A percentile compares a stretch with the other conserved stretches of the same genome.
Evolutionary conservation across 2,329 filamentous ascomycete species (phyloP).

Genomic region (Claviceps sp.): DNA sequence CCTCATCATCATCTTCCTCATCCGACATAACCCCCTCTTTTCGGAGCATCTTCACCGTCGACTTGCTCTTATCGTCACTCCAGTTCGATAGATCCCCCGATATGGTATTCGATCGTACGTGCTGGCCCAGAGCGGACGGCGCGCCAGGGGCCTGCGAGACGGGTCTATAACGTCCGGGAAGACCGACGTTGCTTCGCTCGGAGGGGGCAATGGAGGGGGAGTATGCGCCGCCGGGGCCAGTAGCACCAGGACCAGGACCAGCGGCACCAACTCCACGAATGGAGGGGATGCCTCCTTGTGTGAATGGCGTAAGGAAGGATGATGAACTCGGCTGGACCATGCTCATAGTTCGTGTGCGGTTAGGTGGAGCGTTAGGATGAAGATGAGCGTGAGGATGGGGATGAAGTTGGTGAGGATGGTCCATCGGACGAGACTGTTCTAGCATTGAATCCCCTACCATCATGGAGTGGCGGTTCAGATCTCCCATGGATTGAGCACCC

Average conservation of each 20-base stretch:
- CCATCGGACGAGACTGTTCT: constrained; percentile 27
- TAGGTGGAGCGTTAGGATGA: too few relatives aligned
- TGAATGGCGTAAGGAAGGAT: constrained; percentile 40
- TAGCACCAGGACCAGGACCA: too few relatives aligned
- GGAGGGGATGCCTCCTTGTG: constrained; percentile 17
- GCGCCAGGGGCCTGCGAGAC: constrained; percentile 51
- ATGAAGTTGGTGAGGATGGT: constrained; percentile 12
- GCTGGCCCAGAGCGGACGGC: constrained; percentile 14
- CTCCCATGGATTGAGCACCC: constrained; percentile 28
- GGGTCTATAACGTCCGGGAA: constrained; percentile 80
- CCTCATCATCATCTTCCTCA: constrained; percentile 41
- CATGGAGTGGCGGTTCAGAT: constrained; percentile 32
- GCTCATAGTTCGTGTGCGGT: constrained; percentile 58
- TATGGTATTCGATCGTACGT: constrained; percentile 21
- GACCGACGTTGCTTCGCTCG: constrained; percentile 84
- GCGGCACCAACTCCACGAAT: constrained; percentile 5
- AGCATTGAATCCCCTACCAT: constrained; percentile 30
- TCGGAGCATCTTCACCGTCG: constrained; percentile 24
- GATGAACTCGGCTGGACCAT: constrained; percentile 61
- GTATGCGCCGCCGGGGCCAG: constrained; percentile 44
- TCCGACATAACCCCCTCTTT: constrained; percentile 20
- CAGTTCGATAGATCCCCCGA: constrained; percentile 18
- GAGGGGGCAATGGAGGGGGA: constrained; percentile 87
- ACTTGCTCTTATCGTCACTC: constrained; percentile 20
- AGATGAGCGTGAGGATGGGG: too few relatives aligned